Evolutionary conservation across 306 rosid species (phyloP), one percentile per base, ranked within the genome.

Genomic region (Dryas alaskensis): DNA sequence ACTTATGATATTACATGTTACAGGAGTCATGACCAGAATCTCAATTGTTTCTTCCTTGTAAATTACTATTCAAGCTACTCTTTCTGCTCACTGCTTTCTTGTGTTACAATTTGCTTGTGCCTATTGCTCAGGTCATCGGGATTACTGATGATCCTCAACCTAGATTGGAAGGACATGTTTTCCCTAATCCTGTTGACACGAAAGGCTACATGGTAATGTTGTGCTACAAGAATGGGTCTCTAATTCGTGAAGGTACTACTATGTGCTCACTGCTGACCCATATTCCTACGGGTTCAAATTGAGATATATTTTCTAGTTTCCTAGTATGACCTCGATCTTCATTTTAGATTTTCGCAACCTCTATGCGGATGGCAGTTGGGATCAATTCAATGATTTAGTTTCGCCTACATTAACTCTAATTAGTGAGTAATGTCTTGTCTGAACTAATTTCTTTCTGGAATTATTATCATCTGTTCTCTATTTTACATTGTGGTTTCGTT

Each of bases 201-300:
- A 89, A 87, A 63, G 88, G 88, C 76, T 94, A 88, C 86, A 92
- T 94, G 99, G 97, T 92, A 67, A 94, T 94, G 99, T 50, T 94
- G 85, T 89, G 85, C 4, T 94, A 94, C 92, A 92, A 94, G 89
- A 94, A 94, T 59, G 99, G 97, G 14, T 94, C 99, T 12, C 89
- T 94, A 79, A 94, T 92, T 57, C 92, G 99, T 44, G 99, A 94
- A 94, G 99, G 99, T 94, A 88, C 69, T 49, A 43, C 47, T 12
- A 17, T 52, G 46, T 27, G 70, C 66, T n/a, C 10, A 8, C 48
- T 27, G 70, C 66, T n/a, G 12, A 8, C 48, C 8, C 58, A 12
- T 67, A 53, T 62, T 53, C 63, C 65, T 61, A n/a, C 51, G 6
- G 44, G 61, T 65, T 69, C 73, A 7, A 14, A 10, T 45, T 46